Conservation (phyloP, 495 filamentous ascomycete species). For the Cercophora sp. region DNA sequence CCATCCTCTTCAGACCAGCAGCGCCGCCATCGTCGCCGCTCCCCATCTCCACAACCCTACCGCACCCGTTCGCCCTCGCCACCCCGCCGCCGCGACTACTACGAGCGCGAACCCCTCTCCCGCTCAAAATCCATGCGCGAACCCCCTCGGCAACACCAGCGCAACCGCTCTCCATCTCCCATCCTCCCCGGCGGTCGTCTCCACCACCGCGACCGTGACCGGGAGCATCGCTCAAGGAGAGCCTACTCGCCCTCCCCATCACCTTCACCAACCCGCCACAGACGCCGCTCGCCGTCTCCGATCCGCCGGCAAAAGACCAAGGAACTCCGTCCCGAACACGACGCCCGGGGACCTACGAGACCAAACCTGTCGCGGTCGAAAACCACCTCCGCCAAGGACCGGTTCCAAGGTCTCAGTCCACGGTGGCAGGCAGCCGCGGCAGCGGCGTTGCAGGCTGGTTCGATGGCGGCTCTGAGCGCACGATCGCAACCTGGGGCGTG, state of each 20-base stretch:
- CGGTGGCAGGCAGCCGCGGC: constrained; percentile 31
- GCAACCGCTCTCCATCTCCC: neutral
- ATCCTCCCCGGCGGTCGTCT: neutral
- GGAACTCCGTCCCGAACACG: too few species aligned
- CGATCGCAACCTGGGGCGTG: constrained; percentile 39
- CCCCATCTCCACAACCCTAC: neutral
- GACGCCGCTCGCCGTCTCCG: neutral
- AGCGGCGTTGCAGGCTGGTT: constrained; percentile 39
- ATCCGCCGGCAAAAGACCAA: neutral
- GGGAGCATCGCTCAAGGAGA: neutral
- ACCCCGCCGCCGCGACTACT: neutral
- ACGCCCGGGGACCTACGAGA: too few species aligned
- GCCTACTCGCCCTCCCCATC: neutral
- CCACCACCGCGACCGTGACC: neutral
- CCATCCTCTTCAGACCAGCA: neutral
- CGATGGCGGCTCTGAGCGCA: constrained; percentile 33
- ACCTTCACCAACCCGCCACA: neutral
- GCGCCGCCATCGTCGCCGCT: neutral
- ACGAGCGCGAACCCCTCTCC: neutral
- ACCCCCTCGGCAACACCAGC: neutral
- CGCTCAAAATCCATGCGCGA: neutral
- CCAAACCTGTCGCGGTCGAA: constrained; percentile 11
- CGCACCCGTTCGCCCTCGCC: constrained; percentile 3
- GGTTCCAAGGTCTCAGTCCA: constrained; percentile 14
- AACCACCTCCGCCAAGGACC: constrained; percentile 12